Conservation (phyloP, 805 yeast genomes). For the Sugiyamaella marilandica region DNA sequence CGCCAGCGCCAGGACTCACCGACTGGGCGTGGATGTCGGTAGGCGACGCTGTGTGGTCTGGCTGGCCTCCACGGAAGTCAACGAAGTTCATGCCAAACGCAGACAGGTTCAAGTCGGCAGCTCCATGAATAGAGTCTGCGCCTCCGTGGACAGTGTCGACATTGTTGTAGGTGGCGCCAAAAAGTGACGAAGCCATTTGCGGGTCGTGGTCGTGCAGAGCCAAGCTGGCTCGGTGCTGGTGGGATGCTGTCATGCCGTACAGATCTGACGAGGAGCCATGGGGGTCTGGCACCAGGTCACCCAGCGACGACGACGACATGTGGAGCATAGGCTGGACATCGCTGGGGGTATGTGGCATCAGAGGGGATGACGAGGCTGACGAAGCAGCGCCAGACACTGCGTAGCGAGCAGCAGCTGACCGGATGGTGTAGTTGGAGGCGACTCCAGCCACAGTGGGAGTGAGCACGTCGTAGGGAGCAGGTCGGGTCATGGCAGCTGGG, state of each 20-base stretch:
- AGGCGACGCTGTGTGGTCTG: neutral
- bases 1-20: neutral
- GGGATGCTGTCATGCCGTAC: neutral
- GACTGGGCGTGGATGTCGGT: neutral
- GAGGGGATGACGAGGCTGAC: constrained; percentile 5
- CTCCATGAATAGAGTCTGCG: neutral
- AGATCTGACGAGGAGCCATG: neutral
- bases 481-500: too few species aligned
- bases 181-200: neutral
- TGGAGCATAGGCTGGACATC: neutral
- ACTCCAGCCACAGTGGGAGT: neutral
- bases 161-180: neutral
- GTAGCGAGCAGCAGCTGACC: neutral
- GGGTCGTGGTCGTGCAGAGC: neutral
- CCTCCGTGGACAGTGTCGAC: neutral
- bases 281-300: neutral
- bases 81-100: neutral
- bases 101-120: neutral
- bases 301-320: neutral
- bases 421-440: neutral
- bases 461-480: too few species aligned
- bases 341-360: constrained; percentile 7
- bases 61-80: neutral
- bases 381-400: constrained; percentile 3
- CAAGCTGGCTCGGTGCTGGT: neutral